Base-by-base conservation (phyloP, 805 yeast species). In the Candida broadrunensis region DNA sequence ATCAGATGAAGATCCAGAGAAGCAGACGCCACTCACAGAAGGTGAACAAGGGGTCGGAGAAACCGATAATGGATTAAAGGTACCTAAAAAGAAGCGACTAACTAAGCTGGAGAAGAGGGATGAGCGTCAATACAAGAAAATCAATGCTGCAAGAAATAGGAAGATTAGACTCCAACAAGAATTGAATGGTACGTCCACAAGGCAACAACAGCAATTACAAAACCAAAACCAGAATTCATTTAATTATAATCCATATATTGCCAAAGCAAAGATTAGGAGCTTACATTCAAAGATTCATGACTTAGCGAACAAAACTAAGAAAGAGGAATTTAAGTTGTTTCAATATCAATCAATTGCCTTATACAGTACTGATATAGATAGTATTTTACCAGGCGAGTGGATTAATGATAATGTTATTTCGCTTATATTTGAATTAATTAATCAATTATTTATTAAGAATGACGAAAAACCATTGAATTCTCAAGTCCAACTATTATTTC, bases 391-490 rank as follows among this genome's bases (percentile, higher is more conserved):
- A 15, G 85, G 77, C 26, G 83, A 83, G 53, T 85, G 93, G 91
- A 62, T 85, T 23, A 82, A 81, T 50, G 91, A 85, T 52, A 82
- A 82, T 51, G 78, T 83, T 49, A 73, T 85, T 29, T 66, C 84
- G 0, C 77, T 83, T 40, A 60, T 82, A 15, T 85, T 72, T 56
- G 88, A 83, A 52, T 70, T 72, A 43, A 45, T 66, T 32, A 38
- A 33, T 36, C 54, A 56, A 26, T 38, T 45, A 17, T 60, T 60
- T 39, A 40, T 63, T n/a, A 44, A 51, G 12, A 15, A 15, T 11
- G 5, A 47, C 16, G 34, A 35, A 7, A 26, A 18, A 17, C 20
- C 25, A 7, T 54, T 54, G 33, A 51, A 47, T 26, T 44, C 46
- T 35, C 66, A 61, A 44, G 47, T 69, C 27, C 59, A 50, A 37